These are phyloP conservation scores for Pseudogymnoascus sp. DNA, from an alignment of 2,329 filamentous ascomycete genomes.

Conservation along the genomic window DNA sequence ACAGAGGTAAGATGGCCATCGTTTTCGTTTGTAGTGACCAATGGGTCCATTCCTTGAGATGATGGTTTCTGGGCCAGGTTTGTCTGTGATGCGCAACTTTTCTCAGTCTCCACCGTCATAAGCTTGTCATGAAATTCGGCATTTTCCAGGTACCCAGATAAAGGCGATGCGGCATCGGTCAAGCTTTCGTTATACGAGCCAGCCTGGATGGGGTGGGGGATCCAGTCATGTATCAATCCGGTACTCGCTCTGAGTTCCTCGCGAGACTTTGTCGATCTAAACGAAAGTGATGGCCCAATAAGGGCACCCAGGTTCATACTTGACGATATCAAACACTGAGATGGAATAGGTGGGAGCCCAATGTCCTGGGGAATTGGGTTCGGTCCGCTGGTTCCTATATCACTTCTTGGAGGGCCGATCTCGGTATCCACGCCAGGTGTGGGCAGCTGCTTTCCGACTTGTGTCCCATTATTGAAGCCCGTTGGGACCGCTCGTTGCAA, in stretches of 20 bases:
- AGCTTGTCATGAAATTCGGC: not conserved
- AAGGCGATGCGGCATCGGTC: constrained; percentile 4
- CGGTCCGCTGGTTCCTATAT: constrained; percentile 17
- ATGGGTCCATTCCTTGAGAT: not conserved
- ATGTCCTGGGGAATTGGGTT: constrained; percentile 19
- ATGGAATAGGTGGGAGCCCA: constrained; percentile 29
- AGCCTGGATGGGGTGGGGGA: constrained; percentile 12
- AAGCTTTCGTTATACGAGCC: constrained; percentile 12
- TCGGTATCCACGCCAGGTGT: not conserved
- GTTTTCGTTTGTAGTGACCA: not conserved
- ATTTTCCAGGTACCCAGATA: constrained; percentile 1
- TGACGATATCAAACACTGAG: constrained; percentile 29
- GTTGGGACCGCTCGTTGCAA: not conserved
- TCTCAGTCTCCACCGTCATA: not conserved
- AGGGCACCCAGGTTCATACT: constrained; percentile 25
- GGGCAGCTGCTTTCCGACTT: not conserved
- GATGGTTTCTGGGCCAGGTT: not conserved
- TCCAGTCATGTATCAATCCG: constrained; percentile 8
- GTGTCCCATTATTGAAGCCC: not conserved
- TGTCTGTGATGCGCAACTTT: not conserved
- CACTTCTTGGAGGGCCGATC: not conserved
- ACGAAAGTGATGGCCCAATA: constrained; percentile 21
- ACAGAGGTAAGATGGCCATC: not conserved
- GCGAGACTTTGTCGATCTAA: not conserved
- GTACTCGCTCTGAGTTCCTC: not conserved